Base-by-base conservation (phyloP, 106 monocot species). In the Xerophyta viscosa region DNA sequence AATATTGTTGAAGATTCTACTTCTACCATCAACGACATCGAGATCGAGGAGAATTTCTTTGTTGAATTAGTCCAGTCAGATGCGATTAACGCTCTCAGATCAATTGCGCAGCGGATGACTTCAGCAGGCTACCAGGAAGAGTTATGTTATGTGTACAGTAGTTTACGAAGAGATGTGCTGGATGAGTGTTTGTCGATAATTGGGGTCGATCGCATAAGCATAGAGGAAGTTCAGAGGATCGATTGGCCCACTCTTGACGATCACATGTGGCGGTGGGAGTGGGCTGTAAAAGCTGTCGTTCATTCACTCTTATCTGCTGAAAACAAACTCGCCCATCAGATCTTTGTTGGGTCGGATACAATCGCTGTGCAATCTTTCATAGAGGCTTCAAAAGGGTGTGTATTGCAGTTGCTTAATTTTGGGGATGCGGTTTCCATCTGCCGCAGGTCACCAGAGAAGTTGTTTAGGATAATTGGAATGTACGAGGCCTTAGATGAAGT, bases 391-490 rank as follows among this genome's bases (percentile, higher is more conserved):
- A 94, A 84, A 58, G 65, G 65, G 5, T 84, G 84, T 13, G 67
- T 94, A 10, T 57, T 84, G 54, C 87, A 76, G 66, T 57, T 94
- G 41, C 65, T 94, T 22, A 81, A 81, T 61, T 94, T 94, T 50
- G 88, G 78, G 10, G 84, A 81, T 44, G 88, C 88, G 0, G 46
- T 88, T 37, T 62, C 81, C 0, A 72, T 88, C 25, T 68, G 66
- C 17, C 57, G 46, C 36, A 45, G 77, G 33, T 61, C 93, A 3
- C 37, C 80, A 0, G 88, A 94, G 58, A 94, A 75, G 79, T 69
- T 94, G 13, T 94, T 94, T 46, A 57, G 93, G 41, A 75, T 84
- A 27, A 80, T 94, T 18, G 88, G 75, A 13, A 94, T 88, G 88
- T 88, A 84, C 43, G 88, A 84, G 47, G 77, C 72, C 1, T 61